Base-by-base conservation (phyloP, 164 flowering plant species). In the Magnolia officinalis region DNA sequence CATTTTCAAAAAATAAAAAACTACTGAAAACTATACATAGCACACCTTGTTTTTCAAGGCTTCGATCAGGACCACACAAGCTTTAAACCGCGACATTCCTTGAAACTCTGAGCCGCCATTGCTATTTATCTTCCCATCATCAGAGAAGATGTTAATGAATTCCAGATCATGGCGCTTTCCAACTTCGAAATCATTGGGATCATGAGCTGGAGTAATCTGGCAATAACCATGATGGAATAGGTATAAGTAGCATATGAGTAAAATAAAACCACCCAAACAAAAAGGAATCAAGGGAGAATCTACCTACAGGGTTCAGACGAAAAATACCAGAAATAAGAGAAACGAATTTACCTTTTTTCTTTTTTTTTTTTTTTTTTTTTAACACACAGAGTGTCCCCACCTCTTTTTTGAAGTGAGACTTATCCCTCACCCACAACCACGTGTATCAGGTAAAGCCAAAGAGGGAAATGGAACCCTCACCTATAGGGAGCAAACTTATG, bases 141-240 rank as follows among this genome's bases (percentile, higher is more conserved):
- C 93, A 72, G 98, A 92, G 72, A 96, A 91, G 50, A 96, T 90
- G 77, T 88, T 94, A 77, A 96, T 90, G 72, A 91, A 90, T 45
- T 92, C 91, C 71, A 96, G 94, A 67, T 86, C 83, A 73, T 92
- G 98, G 61, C 97, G 96, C 86, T 89, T 92, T 51, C 98, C 99
- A 77, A 93, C 97, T 69, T 94, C 98, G 86, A 92, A 96, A 87
- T 96, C 99, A 91, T 96, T 93, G 45, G 94, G 98, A 77, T 96
- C 98, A 82, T 96, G 99, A 11, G 99, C 99, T 31, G 98, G 99
- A 55, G 99, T 96, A 9, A 96, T 96, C 98, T 94, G 88, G 37
- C 74, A 85, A 78, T 66, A 76, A 11, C 23, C 20, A 77, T 19
- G 59, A 63, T n/a, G 10, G 55, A 50, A 50, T 70, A 55, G 23